Evolutionary conservation across 2,329 filamentous ascomycete genomes (phyloP).

Genomic region (Cryphonectria nitschkei): DNA sequence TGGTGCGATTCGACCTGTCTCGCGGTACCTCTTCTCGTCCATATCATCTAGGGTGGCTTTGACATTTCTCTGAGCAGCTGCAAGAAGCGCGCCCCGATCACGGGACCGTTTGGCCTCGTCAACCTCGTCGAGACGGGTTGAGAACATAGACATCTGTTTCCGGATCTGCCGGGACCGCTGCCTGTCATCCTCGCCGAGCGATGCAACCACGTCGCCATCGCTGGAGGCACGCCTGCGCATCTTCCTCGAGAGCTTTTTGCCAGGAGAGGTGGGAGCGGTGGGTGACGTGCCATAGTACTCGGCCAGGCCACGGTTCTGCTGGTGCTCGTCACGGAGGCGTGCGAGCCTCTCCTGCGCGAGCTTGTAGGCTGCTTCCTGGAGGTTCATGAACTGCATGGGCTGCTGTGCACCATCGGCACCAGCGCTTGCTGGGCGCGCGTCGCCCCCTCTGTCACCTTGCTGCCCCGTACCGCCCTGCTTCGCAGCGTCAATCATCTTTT

Average conservation of each 20-base stretch:
- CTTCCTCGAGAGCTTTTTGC: slow-evolving; percentile 55
- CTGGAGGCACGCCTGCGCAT: slow-evolving; percentile 68
- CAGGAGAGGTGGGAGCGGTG: slow-evolving; percentile 36
- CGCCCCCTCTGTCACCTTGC: slow-evolving; percentile 29
- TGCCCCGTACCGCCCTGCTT: slow-evolving; percentile 45
- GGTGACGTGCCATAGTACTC: slow-evolving; percentile 72
- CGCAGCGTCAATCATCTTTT: slow-evolving; percentile 60
- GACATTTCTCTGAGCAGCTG: slow-evolving; percentile 85
- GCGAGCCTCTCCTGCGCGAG: slow-evolving; percentile 82
- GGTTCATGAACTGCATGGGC: slow-evolving; percentile 60
- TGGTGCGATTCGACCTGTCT: slow-evolving; percentile 75
- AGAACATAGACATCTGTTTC: slow-evolving; percentile 79
- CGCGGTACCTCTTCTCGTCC: slow-evolving; percentile 77
- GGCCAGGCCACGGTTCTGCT: slow-evolving; percentile 65
- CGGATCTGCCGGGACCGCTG: slow-evolving; percentile 73
- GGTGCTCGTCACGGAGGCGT: slow-evolving; percentile 74
- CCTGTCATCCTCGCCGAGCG: slow-evolving; percentile 54
- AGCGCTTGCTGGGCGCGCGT: slow-evolving; percentile 32
- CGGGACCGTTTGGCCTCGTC: slow-evolving; percentile 74
- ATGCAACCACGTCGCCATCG: slow-evolving; percentile 58
- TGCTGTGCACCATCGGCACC: slow-evolving; percentile 41
- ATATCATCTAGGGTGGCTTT: slow-evolving; percentile 75
- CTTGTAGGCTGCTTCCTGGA: slow-evolving; percentile 87
- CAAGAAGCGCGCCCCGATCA: slow-evolving; percentile 76
- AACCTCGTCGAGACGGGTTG: slow-evolving; percentile 66